These are phyloP conservation scores for Dendryphion nanum DNA, from an alignment of 2,329 filamentous ascomycete genomes.

Conservation along the genomic window DNA sequence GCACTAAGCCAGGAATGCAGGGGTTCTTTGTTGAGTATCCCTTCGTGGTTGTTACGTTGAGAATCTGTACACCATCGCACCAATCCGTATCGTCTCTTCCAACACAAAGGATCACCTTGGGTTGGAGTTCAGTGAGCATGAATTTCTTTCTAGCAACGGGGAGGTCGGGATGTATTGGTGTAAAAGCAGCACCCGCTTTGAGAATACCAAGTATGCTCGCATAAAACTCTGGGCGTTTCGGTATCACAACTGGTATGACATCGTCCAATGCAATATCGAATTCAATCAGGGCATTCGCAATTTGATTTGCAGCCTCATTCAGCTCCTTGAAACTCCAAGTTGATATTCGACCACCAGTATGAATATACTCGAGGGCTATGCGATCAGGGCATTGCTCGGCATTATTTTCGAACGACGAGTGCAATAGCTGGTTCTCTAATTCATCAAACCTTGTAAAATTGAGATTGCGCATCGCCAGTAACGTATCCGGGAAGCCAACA, in stretches of 20 bases:
- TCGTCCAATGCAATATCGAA: slow-evolving; percentile 26
- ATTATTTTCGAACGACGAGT: slow-evolving; percentile 40
- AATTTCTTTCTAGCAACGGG: slow-evolving; percentile 33
- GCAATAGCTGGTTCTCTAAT: slow-evolving; percentile 22
- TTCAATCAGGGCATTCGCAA: slow-evolving; percentile 30
- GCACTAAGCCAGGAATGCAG: slow-evolving; percentile 18
- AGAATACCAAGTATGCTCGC: slow-evolving; percentile 39
- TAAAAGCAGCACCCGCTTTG: slow-evolving; percentile 41
- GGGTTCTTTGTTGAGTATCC: slow-evolving; percentile 20
- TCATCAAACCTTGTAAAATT: slow-evolving; percentile 9
- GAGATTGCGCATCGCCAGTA: slow-evolving; percentile 27
- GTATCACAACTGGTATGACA: slow-evolving; percentile 35
- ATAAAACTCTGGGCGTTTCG: slow-evolving; percentile 36
- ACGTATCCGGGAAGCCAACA: slow-evolving; percentile 14
- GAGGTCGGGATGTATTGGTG: slow-evolving; percentile 35
- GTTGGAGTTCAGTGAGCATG: slow-evolving; percentile 34
- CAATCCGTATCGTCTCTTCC: slow-evolving; percentile 9
- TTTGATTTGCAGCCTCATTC: slow-evolving; percentile 30
- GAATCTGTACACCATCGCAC: slow-evolving; percentile 3
- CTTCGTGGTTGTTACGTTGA: slow-evolving; percentile 17
- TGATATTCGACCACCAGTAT: slow-evolving; percentile 25
- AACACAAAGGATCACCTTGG: slow-evolving; percentile 26
- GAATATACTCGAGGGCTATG: slow-evolving; percentile 40
- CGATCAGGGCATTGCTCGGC: slow-evolving; percentile 23
- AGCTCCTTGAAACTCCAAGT: slow-evolving; percentile 34